These are phyloP conservation scores for Xylariaceae sp. DNA, from an alignment of 2,329 filamentous ascomycete genomes.

Conservation along the genomic window DNA sequence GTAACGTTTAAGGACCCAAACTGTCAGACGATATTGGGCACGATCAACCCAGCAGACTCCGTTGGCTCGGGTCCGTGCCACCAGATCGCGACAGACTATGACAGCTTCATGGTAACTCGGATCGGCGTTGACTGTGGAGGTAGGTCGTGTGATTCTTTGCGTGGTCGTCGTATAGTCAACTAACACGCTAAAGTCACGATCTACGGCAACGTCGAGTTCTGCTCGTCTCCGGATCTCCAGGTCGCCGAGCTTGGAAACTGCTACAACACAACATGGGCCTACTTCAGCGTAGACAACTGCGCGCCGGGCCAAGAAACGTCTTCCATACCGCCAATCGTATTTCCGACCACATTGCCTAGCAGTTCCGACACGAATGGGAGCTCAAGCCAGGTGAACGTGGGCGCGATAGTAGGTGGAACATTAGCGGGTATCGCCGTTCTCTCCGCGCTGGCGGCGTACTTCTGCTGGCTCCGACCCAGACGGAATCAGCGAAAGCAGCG, in stretches of 20 bases:
- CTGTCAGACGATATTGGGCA: not conserved
- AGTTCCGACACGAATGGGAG: no score
- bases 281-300: slow-evolving; percentile 15
- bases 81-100: not conserved
- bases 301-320: not conserved
- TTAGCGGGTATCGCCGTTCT: slow-evolving; percentile 6
- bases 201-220: slow-evolving; percentile 11
- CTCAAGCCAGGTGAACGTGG: slow-evolving; percentile 1
- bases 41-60: not conserved
- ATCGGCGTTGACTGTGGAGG: not conserved
- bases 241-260: slow-evolving; percentile 8
- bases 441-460: slow-evolving; percentile 6
- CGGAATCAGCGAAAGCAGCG: slow-evolving; percentile 6
- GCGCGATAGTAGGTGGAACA: slow-evolving; percentile 14
- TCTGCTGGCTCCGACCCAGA: slow-evolving; percentile 15
- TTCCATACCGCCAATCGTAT: not conserved
- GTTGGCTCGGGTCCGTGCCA: not conserved
- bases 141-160: not conserved
- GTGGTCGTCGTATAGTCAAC: not conserved
- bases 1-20: not conserved
- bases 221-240: slow-evolving; percentile 9
- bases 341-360: not conserved
- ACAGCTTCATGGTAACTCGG: not conserved
- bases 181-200: slow-evolving; percentile 8
- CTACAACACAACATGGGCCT: slow-evolving; percentile 15